Base-by-base conservation (phyloP, 2,329 filamentous ascomycete species). In the Cercospora sojina region DNA sequence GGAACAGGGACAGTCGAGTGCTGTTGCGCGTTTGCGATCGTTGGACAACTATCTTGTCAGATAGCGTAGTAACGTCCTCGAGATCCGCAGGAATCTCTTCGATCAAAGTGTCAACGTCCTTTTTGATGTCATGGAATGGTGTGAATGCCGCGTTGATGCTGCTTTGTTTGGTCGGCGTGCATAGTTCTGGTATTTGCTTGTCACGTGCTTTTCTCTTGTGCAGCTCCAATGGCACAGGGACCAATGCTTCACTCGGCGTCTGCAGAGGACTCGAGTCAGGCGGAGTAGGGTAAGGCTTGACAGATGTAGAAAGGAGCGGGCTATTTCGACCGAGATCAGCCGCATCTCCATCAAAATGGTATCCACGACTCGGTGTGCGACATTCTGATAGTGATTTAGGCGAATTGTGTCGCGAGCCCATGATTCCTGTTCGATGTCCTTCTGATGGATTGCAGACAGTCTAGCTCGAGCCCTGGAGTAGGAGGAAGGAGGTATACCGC, bases 121-220 rank as follows among this genome's bases (percentile, higher is more conserved):
- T 35, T 25, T 63, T 56, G 51, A 63, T 63, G 23, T 63, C 60
- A 41, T 56, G 60, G 32, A 63, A 63, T 31, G 60, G 60, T 8
- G 60, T 63, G n/a, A 57, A 63, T 3, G 7, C 35, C 23, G 13
- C n/a, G 8, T 20, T 16, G n/a, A 23, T 18, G 43, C 31, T 49
- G 38, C 41, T 23, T 51, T 4, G 23, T 25, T 31, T 51, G 27
- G 18, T 47, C 38, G 59, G 43, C 27, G 59, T 61, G 13, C 41
- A 18, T 32, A 43, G 38, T 31, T 49, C 35, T 29, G 23, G 16
- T 43, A 6, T 47, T 13, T 27, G 32, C 57, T 29, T 27, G 35
- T 27, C 5, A 53, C 8, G 47, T 12, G 47, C n/a, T n/a, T 31
- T 27, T 12, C 57, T 18, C 20, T 27, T n/a, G 32, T 20, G 31